Evolutionary conservation across 225 moss, liverwort and hornwort genomes (phyloP), one percentile per base, ranked within the genome.

Genomic region (Polytrichum commune): DNA sequence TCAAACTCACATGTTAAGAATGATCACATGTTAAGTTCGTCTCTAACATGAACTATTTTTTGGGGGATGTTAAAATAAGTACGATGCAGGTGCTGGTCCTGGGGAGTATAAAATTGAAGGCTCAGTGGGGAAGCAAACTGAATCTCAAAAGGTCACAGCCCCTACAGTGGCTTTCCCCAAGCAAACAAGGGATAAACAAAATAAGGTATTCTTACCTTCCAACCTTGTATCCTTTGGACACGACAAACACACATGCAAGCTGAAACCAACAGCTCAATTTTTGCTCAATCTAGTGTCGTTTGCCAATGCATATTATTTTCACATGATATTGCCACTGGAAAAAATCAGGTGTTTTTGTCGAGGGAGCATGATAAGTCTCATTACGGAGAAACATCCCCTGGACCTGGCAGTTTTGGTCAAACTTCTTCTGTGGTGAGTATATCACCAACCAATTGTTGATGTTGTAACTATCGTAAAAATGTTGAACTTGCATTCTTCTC

Each of bases 51-150:
- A 46, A 46, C 13, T 4, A 46, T 3, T 3, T 46, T 16, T 46
- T 13, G 13, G 1, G 46, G 46, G 46, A 46, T 46, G 16, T 46
- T 4, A 46, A 16, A 46, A 46, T 46, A 46, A 46, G 46, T 46
- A 46, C 13, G 46, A 46, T 46, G 46, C 46, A 46, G 46, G 46
- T 46, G 86, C 93, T 73, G 93, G 89, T 77, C 96, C 96, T 9
- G 96, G 96, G 68, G 87, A 97, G 74, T 97, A 97, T 69, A 79
- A 83, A 19, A 74, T 85, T 6, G 86, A 88, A 67, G 92, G 93
- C 63, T 84, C 96, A 32, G 84, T 97, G 8, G 96, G 96, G 62
- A 97, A 92, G 75, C 96, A 97, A 86, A 64, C 80, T 65, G 93
- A 97, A 74, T 94, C 96, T 55, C 91, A 92, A n/a, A 92, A 73